Percentiles rank a stretch among this genome's conserved stretches.
Conservation (phyloP, 306 rosid species). For the Arachis stenosperma region DNA sequence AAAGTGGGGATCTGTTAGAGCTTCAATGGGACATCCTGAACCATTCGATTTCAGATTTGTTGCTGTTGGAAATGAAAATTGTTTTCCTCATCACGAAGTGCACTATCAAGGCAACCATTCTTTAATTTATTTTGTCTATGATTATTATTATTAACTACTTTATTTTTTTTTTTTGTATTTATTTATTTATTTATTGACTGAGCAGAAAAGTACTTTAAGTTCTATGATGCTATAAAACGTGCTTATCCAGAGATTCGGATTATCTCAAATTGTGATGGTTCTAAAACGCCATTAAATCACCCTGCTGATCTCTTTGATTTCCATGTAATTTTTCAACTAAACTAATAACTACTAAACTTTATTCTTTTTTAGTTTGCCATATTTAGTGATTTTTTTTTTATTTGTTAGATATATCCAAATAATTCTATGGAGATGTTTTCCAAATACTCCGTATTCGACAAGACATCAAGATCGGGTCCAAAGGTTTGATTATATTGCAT, state of each 20-base stretch:
- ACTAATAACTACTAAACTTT: background rate
- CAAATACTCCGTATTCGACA: conserved; percentile 40
- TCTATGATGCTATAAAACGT: conserved; percentile 52
- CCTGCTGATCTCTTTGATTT: conserved; percentile 71
- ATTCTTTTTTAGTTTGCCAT: background rate
- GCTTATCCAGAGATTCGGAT: conserved; percentile 65
- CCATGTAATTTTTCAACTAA: conserved; percentile 50
- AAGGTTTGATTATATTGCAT: background rate
- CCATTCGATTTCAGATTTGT: conserved; percentile 52
- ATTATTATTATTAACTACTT: no score
- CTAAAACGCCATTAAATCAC: conserved; percentile 55
- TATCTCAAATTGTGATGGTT: conserved; percentile 72
- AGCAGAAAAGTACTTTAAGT: conserved; percentile 65
- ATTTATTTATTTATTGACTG: background rate
- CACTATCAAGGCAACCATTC: conserved; percentile 54
- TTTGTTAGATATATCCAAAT: conserved; percentile 57
- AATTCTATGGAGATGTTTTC: conserved; percentile 55
- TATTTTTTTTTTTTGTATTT: background rate
- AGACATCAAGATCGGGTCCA: conserved; percentile 47
- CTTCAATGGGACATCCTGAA: conserved; percentile 65
- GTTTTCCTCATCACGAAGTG: conserved; percentile 39
- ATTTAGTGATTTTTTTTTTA: background rate
- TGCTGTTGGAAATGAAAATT: conserved; percentile 65
- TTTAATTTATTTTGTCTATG: background rate
- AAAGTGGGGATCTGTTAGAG: conserved; percentile 71